Conservation (phyloP, 345 rosid species). For the Nephelium lappaceum region DNA sequence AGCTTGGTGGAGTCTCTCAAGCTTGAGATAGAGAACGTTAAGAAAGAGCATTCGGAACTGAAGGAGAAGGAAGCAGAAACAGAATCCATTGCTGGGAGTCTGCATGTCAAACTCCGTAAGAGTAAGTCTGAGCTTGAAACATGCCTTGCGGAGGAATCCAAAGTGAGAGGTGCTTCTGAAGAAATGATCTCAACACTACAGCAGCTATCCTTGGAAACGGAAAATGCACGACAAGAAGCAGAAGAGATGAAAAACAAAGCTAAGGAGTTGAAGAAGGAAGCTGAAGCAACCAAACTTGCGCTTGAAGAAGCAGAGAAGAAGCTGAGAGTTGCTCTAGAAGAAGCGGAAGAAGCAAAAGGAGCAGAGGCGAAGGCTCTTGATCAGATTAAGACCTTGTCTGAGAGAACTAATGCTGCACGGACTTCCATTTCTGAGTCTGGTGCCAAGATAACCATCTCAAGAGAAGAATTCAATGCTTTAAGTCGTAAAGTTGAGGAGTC, state of each 20-base stretch:
- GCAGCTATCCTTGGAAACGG: conserved; percentile 73
- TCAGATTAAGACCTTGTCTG: conserved; percentile 67
- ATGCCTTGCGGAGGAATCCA: conserved; percentile 62
- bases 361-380: conserved; percentile 74
- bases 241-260: conserved; percentile 79
- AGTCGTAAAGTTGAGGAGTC: conserved; percentile 80
- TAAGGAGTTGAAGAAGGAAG: conserved; percentile 65
- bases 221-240: conserved; percentile 62
- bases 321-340: conserved; percentile 73
- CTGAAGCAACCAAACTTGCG: conserved; percentile 53
- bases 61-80: conserved; percentile 84
- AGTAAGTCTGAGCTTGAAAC: conserved; percentile 80
- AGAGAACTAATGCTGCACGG: conserved; percentile 73
- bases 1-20: conserved; percentile 70
- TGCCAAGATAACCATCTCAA: conserved; percentile 75
- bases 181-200: conserved; percentile 78
- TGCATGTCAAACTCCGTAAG: conserved; percentile 75
- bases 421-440: conserved; percentile 79
- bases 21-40: conserved; percentile 70
- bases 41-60: conserved; percentile 68
- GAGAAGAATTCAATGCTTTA: conserved; percentile 75
- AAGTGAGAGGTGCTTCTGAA: conserved; percentile 65
- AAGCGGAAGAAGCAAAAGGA: conserved; percentile 83
- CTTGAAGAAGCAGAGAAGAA: conserved; percentile 76
- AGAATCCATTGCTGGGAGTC: conserved; percentile 77